Base-by-base conservation (phyloP, 345 rosid species). In the Stellera chamaejasme region DNA sequence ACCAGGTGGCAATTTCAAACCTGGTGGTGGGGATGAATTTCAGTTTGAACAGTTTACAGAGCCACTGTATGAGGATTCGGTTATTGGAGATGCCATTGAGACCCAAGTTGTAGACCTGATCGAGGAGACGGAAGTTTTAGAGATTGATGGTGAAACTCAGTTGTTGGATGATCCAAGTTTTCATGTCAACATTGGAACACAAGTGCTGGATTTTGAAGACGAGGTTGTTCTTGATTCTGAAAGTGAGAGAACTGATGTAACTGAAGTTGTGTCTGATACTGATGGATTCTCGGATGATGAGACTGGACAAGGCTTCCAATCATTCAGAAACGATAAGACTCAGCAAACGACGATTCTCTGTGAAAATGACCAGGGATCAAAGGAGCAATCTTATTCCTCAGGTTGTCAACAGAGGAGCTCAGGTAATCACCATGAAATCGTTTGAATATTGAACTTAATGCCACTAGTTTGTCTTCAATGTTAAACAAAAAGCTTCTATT, bases 161-260 rank as follows among this genome's bases (percentile, higher is more conserved):
- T 32, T 32, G 0, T 32, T 32, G 39, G 39, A 32, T 32, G 39
- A 32, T 32, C 39, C 39, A 32, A 8, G 8, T 32, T 32, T 5
- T 32, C 0, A 8, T 32, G 39, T 32, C 39, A 32, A 32, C 39
- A 32, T 32, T 32, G 39, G 39, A 8, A 32, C 39, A 32, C 39
- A 32, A 8, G 39, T 32, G 39, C 39, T 32, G 39, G 39, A 32
- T 32, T 32, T 32, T 32, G 39, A 45, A 53, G 45, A 63, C 26
- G 53, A 51, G 11, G 61, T 64, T 64, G 67, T 47, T 10, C 16
- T 39, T 8, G 75, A 72, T 70, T 55, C 73, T 68, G 80, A 79
- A 47, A 75, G 69, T 75, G 90, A 81, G 69, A 79, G 59, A 60
- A 68, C 72, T 0, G 67, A 63, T 36, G 63, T 53, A 64, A 87